These are phyloP conservation scores for Blastobotrys proliferans DNA, from an alignment of 1,139 yeast species.

Conservation along the genomic window DNA sequence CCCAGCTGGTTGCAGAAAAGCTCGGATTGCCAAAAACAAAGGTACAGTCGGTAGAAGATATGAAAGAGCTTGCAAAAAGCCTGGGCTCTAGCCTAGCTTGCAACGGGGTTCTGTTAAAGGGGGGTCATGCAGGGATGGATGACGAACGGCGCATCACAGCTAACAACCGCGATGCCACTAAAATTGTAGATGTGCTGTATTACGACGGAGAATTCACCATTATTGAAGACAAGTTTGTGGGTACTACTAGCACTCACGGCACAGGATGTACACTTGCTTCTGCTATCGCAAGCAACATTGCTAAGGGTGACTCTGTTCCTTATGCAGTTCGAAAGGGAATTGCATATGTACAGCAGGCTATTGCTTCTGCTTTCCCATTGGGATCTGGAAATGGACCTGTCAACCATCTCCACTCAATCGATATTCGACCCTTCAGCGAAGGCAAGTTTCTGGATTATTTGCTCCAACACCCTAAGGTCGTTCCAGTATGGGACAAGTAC, in stretches of 20 bases:
- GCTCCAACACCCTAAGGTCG: conserved; percentile 52
- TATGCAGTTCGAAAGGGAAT: conserved; percentile 56
- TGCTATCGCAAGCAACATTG: conserved; percentile 71
- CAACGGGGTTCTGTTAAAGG: conserved; percentile 64
- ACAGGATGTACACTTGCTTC: conserved; percentile 90
- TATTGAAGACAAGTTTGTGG: conserved; percentile 48
- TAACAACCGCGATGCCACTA: conserved; percentile 17
- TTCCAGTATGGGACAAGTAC: conserved; percentile 54
- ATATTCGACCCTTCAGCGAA: conserved; percentile 37
- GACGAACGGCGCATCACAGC: conserved; percentile 17
- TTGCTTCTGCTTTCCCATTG: conserved; percentile 38
- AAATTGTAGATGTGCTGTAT: conserved; percentile 59
- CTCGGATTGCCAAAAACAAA: conserved; percentile 19
- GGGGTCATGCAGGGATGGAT: conserved; percentile 66
- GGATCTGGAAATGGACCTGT: conserved; percentile 74
- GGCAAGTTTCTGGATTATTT: conserved; percentile 50
- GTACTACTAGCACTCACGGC: conserved; percentile 68
- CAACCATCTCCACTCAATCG: conserved; percentile 47
- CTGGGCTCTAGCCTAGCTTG: conserved; percentile 46
- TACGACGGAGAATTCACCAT: conserved; percentile 41
- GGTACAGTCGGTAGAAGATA: conserved; percentile 35
- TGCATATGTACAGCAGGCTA: conserved; percentile 64
- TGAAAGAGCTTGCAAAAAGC: conserved; percentile 41
- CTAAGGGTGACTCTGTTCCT: conserved; percentile 45
- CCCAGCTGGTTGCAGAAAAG: conserved; percentile 38